Base-by-base conservation (phyloP, 108 stramenopile genomes). In the Parietichytrium sp. region DNA sequence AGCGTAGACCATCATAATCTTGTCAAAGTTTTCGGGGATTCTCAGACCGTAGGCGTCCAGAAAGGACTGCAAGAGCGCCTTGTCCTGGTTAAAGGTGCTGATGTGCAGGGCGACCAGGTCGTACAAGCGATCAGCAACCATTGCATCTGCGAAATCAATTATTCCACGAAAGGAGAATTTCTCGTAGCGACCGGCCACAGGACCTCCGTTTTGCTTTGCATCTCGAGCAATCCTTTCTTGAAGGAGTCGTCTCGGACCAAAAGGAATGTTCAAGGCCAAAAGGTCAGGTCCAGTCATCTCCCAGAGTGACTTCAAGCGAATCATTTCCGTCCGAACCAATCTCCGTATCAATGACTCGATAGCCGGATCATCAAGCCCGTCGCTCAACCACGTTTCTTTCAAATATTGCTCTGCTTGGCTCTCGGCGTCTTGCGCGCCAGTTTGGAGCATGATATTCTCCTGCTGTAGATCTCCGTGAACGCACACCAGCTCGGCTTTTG, bases 401-500 rank as follows among this genome's bases (percentile, higher is more conserved):
- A 72, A 3, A 6, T 6, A 25, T 7, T 12, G 8, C 2, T 72
- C 61, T 12, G 61, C 20, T n/a, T 25, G 33, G 23, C 16, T 12
- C 20, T 6, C 6, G 10, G 33, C 61, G 2, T 42, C 12, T 42
- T 45, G 13, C 33, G 61, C 61, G 20, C 0, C 61, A 3, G 38
- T 15, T 7, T 72, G 20, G 38, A 72, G 38, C 61, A 72, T 72
- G 1, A 72, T 20, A n/a, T 72, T 72, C 61, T 72, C 61, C 61
- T 72, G 38, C 42, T 72, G 61, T 10, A 72, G 15, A 42, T 72
- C 61, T 42, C 61, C 61, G 61, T 72, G 61, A 33, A 72, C 23
- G 61, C 20, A 10, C 38, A 72, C 61, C 38, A 45, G 45, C 38
- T 31, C 61, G 61, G n/a, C n/a, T n/a, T n/a, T n/a, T 38, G 61